These are phyloP conservation scores for Schwanniomyces sp. DNA, from an alignment of 805 yeast genomes.

Conservation along the genomic window DNA sequence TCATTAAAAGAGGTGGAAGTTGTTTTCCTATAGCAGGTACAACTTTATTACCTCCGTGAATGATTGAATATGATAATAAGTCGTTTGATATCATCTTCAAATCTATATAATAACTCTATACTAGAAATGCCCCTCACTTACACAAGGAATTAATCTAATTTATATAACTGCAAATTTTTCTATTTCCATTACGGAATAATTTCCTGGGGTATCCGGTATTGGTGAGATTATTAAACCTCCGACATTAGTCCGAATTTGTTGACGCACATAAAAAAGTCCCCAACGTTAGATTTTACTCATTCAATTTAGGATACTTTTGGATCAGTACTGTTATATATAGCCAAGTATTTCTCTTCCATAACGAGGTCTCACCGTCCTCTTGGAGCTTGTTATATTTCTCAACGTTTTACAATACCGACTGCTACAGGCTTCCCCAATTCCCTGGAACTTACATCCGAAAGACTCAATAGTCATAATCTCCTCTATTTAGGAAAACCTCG, in stretches of 20 bases:
- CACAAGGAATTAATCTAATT: conserved; percentile 1
- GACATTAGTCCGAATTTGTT: conserved; percentile 7
- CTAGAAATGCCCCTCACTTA: neutral
- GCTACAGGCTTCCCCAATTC: neutral
- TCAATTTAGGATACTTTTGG: neutral
- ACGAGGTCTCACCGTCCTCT: no score
- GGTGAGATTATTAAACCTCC: conserved; percentile 7
- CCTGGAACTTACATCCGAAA: neutral
- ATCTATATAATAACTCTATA: neutral
- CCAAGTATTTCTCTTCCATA: no score
- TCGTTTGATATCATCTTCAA: conserved; percentile 29
- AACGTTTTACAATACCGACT: neutral
- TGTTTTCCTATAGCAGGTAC: neutral
- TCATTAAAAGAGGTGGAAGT: conserved; percentile 5
- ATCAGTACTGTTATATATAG: no score
- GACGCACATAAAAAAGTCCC: neutral
- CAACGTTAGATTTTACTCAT: neutral
- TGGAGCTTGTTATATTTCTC: no score
- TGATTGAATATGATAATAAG: conserved; percentile 39
- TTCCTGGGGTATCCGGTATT: conserved; percentile 13
- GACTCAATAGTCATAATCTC: conserved; percentile 2
- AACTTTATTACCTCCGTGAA: conserved; percentile 26
- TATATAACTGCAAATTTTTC: conserved; percentile 4
- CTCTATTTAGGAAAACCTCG: conserved; percentile 11
- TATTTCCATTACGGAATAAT: conserved; percentile 7